These are phyloP conservation scores for Kandelia obovata DNA, from an alignment of 345 rosid species.

Conservation along the genomic window DNA sequence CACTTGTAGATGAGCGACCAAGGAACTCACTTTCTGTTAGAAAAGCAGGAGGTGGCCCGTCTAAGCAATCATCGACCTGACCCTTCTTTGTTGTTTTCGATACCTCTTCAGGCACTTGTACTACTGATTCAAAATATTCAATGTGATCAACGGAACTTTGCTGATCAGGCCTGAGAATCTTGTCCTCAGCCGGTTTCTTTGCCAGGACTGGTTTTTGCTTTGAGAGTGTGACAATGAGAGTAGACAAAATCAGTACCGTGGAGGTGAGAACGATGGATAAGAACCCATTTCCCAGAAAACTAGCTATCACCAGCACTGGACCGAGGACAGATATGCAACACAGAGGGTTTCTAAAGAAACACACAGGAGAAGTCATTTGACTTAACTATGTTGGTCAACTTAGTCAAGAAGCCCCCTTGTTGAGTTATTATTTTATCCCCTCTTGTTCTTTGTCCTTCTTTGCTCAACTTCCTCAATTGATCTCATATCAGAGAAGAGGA, in stretches of 20 bases:
- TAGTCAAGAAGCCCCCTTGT: constrained; percentile 14
- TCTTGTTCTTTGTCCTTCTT: not conserved
- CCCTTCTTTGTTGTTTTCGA: not conserved
- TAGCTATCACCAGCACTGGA: constrained; percentile 17
- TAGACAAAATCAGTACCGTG: constrained; percentile 32
- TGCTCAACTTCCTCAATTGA: not conserved
- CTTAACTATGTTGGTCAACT: constrained; percentile 24
- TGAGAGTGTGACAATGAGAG: constrained; percentile 24
- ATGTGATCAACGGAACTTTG: not conserved
- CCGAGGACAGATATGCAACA: constrained; percentile 31
- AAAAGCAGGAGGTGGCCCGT: constrained; percentile 11
- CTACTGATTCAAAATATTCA: not conserved
- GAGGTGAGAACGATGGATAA: constrained; percentile 30
- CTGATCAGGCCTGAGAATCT: constrained; percentile 9
- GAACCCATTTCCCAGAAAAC: constrained; percentile 32
- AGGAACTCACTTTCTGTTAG: constrained; percentile 34
- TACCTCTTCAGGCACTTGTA: not conserved
- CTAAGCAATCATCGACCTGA: not conserved
- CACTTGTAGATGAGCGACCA: constrained; percentile 31
- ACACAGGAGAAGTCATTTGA: constrained; percentile 25
- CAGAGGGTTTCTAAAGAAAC: constrained; percentile 32
- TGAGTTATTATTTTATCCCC: not conserved
- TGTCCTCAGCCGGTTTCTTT: constrained; percentile 14
- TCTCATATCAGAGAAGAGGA: not conserved
- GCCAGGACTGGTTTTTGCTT: constrained; percentile 15